Evolutionary conservation across 2,329 filamentous ascomycete genomes (phyloP).

Genomic region (Fusarium sp.): DNA sequence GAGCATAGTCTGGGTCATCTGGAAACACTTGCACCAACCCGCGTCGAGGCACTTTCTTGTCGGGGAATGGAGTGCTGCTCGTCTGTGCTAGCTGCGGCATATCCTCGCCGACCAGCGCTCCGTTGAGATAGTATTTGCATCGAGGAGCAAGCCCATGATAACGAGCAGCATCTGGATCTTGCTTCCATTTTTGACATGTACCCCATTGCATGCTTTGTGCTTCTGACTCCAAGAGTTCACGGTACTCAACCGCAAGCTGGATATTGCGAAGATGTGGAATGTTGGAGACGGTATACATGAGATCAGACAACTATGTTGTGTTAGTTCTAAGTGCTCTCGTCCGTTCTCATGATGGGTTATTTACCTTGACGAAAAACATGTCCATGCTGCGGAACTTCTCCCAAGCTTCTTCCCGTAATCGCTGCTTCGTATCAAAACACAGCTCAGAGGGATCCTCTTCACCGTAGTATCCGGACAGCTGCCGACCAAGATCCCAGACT

Average conservation of each 20-base stretch:
- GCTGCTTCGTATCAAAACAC: conserved; percentile 57
- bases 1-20: conserved; percentile 68
- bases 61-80: conserved; percentile 66
- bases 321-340: conserved; percentile 14
- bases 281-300: conserved; percentile 68
- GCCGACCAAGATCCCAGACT: conserved; percentile 64
- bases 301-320: conserved; percentile 65
- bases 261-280: conserved; percentile 69
- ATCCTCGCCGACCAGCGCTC: conserved; percentile 64
- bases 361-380: conserved; percentile 77
- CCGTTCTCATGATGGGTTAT: conserved; percentile 52
- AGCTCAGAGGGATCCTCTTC: conserved; percentile 59
- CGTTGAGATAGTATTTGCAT: conserved; percentile 70
- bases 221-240: conserved; percentile 67
- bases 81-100: conserved; percentile 59
- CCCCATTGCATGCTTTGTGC: conserved; percentile 57
- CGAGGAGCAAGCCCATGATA: conserved; percentile 66
- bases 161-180: conserved; percentile 66
- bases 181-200: conserved; percentile 66
- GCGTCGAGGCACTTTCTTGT: conserved; percentile 66
- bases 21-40: conserved; percentile 65
- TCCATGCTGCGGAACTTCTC: conserved; percentile 68
- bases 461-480: conserved; percentile 65
- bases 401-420: conserved; percentile 62
- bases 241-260: conserved; percentile 68